Percentiles rank a stretch among this genome's conserved stretches.
phyloP scores from a whole-genome alignment of 495 filamentous ascomycete species.

The Collariella sp. region DNA sequence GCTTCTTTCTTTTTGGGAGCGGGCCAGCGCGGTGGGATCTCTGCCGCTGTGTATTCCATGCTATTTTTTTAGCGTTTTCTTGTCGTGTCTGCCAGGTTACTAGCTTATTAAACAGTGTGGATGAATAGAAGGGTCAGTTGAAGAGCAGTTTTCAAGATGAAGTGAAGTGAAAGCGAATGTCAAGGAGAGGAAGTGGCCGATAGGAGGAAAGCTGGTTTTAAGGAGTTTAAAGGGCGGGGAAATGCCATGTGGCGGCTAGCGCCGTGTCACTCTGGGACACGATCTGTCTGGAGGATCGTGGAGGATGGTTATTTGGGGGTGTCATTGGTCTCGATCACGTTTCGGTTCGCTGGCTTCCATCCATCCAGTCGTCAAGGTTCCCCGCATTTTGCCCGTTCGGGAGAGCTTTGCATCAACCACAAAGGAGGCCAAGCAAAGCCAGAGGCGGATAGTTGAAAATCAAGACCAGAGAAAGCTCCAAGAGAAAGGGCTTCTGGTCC shows the following conservation, averaged over 20 bases:
- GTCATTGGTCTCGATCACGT: not conserved
- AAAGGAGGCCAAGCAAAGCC: no score
- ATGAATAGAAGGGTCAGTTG: not conserved
- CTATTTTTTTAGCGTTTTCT: constrained; percentile 9
- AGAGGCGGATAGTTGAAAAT: no score
- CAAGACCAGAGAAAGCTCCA: no score
- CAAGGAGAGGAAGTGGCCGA: not conserved
- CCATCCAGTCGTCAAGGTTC: constrained; percentile 1
- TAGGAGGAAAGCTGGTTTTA: not conserved
- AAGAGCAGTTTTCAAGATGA: not conserved
- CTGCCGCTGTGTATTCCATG: constrained; percentile 8
- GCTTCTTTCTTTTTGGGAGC: not conserved
- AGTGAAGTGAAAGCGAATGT: no score
- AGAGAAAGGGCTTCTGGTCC: no score
- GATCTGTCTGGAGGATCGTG: no score
- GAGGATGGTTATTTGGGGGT: not conserved
- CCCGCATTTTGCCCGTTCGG: not conserved
- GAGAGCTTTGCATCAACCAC: no score
- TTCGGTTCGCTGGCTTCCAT: no score
- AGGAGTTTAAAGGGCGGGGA: not conserved
- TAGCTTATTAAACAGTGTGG: constrained; percentile 6
- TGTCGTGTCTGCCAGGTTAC: not conserved
- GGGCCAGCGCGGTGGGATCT: not conserved
- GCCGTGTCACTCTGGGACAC: not conserved
- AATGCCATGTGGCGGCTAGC: not conserved